Evolutionary conservation across 371 early-diverging fungal species (phyloP).

Genomic region (Coemansia sp.): DNA sequence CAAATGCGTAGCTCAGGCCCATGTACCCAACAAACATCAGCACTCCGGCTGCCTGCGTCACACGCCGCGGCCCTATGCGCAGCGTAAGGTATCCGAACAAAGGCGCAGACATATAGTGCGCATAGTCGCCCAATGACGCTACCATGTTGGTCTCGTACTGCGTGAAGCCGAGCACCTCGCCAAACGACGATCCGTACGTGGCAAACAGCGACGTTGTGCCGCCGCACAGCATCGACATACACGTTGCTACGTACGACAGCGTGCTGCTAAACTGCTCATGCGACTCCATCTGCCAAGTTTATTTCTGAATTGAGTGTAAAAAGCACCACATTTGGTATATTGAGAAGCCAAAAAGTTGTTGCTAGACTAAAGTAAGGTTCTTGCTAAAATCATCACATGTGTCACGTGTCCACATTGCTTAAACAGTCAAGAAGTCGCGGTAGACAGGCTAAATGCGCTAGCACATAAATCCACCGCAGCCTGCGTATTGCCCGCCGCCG

Average conservation of each 20-base stretch:
- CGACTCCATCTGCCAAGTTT: constrained; percentile 18
- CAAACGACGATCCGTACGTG: constrained; percentile 57
- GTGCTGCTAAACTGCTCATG: constrained; percentile 38
- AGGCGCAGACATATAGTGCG: constrained; percentile 58
- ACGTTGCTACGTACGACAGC: constrained; percentile 42
- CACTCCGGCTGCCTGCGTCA: constrained; percentile 37
- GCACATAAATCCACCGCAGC: constrained; percentile 9
- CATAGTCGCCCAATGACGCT: constrained; percentile 59
- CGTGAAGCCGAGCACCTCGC: constrained; percentile 51
- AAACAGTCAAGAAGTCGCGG: background rate
- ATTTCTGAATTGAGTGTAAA: too few species aligned
- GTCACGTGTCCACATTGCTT: too few species aligned
- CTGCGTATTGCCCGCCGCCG: constrained; percentile 19
- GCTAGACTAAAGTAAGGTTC: too few species aligned
- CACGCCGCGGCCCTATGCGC: constrained; percentile 54
- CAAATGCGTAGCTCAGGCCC: constrained; percentile 44
- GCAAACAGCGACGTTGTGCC: constrained; percentile 61
- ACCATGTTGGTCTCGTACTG: constrained; percentile 57
- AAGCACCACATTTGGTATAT: too few species aligned
- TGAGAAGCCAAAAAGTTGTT: too few species aligned
- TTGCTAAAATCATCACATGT: too few species aligned
- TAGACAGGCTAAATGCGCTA: background rate
- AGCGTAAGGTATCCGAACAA: constrained; percentile 56
- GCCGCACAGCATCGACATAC: constrained; percentile 54
- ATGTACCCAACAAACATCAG: constrained; percentile 48